A percentile compares a stretch with the other conserved stretches of the same genome.
These are phyloP conservation scores for Rubroshorea leprosula DNA, from an alignment of 345 rosid genomes.

Conservation along the genomic window DNA sequence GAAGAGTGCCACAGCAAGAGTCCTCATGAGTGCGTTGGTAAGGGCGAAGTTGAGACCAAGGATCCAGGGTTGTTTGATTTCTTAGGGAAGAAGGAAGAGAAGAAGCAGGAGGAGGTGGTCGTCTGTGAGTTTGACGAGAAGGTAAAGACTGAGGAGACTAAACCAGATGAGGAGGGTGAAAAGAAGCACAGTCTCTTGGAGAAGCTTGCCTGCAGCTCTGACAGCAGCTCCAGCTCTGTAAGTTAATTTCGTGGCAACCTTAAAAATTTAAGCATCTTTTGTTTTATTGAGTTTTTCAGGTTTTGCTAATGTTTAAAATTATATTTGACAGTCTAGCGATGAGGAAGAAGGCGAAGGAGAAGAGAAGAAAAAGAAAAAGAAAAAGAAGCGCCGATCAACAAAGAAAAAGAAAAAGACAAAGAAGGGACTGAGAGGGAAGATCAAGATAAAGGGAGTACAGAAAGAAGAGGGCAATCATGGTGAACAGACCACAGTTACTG, in stretches of 20 bases:
- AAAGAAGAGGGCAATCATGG: slow-evolving; percentile 32
- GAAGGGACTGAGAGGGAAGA: slow-evolving; percentile 42
- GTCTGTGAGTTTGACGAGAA: slow-evolving; percentile 55
- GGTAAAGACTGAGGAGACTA: slow-evolving; percentile 44
- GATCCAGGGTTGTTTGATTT: slow-evolving; percentile 80
- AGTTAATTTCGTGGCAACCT: slow-evolving; percentile 28
- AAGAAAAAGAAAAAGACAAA: slow-evolving; percentile 43
- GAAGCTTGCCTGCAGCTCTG: slow-evolving; percentile 48
- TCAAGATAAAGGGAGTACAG: slow-evolving; percentile 41
- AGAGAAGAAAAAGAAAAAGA: slow-evolving; percentile 51
- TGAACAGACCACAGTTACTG: slow-evolving; percentile 41
- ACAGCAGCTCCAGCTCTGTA: slow-evolving; percentile 78
- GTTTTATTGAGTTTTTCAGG: not conserved
- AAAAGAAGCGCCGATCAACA: too few species aligned
- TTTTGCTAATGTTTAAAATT: not conserved
- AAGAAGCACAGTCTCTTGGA: slow-evolving; percentile 52
- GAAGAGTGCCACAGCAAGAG: slow-evolving; percentile 39
- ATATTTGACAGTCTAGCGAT: slow-evolving; percentile 53
- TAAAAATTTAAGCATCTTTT: not conserved
- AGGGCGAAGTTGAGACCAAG: slow-evolving; percentile 20
- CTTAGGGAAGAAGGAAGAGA: slow-evolving; percentile 57
- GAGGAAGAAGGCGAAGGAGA: slow-evolving; percentile 62
- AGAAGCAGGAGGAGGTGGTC: slow-evolving; percentile 45
- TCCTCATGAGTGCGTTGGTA: slow-evolving; percentile 31
- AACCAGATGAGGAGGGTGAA: slow-evolving; percentile 31